Evolutionary conservation across 129 eudicot genomes (phyloP).

Genomic region (Arctium lappa): DNA sequence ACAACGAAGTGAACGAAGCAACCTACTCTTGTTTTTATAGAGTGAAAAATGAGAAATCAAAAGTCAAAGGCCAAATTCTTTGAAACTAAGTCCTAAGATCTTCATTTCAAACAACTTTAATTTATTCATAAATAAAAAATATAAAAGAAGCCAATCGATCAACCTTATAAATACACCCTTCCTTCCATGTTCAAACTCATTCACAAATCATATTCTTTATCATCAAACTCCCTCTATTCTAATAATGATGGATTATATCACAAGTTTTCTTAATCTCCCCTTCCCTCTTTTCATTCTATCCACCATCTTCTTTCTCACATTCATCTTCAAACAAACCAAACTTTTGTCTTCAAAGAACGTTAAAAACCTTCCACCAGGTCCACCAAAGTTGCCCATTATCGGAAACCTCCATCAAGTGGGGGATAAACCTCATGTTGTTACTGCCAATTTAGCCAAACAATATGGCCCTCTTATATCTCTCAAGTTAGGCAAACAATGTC

Average conservation of each 20-base stretch:
- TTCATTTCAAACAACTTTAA: not conserved
- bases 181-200: not conserved
- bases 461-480: conserved; percentile 23
- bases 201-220: not conserved
- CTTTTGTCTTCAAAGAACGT: not conserved
- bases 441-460: conserved; percentile 1
- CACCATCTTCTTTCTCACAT: not conserved
- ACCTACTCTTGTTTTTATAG: not conserved
- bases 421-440: conserved; percentile 2
- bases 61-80: not conserved
- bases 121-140: not conserved
- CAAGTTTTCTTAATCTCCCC: not conserved
- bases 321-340: not conserved
- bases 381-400: conserved; percentile 14
- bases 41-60: not conserved
- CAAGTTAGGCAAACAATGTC: conserved; percentile 16
- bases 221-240: not conserved
- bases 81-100: not conserved
- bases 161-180: not conserved
- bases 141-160: not conserved
- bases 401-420: conserved; percentile 23
- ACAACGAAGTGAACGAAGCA: not conserved
- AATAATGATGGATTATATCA: not conserved
- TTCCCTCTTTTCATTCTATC: not conserved
- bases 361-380: conserved; percentile 20